Percentiles rank a stretch among this genome's conserved stretches.
Conservation (phyloP, 2,329 filamentous ascomycete species). For the Exophiala mesophila region DNA sequence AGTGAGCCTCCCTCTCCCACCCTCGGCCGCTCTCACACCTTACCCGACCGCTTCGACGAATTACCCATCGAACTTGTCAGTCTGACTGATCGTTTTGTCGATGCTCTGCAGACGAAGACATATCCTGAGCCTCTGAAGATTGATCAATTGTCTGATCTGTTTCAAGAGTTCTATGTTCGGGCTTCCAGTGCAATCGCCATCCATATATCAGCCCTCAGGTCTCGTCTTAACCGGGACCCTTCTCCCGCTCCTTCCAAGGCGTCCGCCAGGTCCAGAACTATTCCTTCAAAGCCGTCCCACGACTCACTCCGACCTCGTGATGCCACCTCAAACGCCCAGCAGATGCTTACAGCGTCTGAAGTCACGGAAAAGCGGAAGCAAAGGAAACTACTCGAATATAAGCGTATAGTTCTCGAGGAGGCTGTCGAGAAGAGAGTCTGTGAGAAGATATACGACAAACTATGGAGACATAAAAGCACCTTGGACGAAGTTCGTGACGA, state of each 20-base stretch:
- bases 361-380: slow-evolving; percentile 74
- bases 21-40: slow-evolving; percentile 29
- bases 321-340: slow-evolving; percentile 54
- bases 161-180: slow-evolving; percentile 87
- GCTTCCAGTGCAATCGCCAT: slow-evolving; percentile 79
- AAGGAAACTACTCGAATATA: slow-evolving; percentile 71
- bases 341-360: slow-evolving; percentile 88
- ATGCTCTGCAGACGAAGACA: slow-evolving; percentile 80
- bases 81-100: slow-evolving; percentile 87
- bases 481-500: slow-evolving; percentile 94
- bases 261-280: slow-evolving; percentile 16
- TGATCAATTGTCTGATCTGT: slow-evolving; percentile 75
- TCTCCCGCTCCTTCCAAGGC: slow-evolving; percentile 43
- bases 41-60: slow-evolving; percentile 72
- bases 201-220: slow-evolving; percentile 75
- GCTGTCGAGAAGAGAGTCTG: slow-evolving; percentile 82
- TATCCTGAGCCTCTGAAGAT: slow-evolving; percentile 78
- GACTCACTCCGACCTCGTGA: slow-evolving; percentile 19
- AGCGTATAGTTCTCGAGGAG: slow-evolving; percentile 74
- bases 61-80: slow-evolving; percentile 91
- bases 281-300: slow-evolving; percentile 15
- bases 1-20: slow-evolving; percentile 29
- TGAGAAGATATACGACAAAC: slow-evolving; percentile 77
- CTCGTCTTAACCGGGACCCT: slow-evolving; percentile 65
- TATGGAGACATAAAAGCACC: slow-evolving; percentile 86